A percentile compares a stretch with the other conserved stretches of the same genome.
Conservation (phyloP, 2,329 filamentous ascomycete species). For the Aspergillus spinulosporus region DNA sequence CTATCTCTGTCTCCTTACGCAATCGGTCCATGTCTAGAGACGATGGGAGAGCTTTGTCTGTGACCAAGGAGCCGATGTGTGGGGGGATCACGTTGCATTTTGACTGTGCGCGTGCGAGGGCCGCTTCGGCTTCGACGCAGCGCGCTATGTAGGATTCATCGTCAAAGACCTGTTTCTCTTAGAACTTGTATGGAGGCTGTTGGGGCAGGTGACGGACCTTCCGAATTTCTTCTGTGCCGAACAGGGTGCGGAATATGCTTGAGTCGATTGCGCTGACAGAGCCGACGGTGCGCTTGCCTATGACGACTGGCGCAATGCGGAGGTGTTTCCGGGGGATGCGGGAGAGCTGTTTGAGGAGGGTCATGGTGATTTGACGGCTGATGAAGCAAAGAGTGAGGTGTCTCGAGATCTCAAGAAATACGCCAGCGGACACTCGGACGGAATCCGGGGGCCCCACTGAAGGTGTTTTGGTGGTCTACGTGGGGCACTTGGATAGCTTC, state of each 20-base stretch:
- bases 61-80: conserved; percentile 39
- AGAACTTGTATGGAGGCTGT: background rate
- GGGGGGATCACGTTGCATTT: conserved; percentile 50
- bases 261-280: conserved; percentile 26
- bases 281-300: conserved; percentile 63
- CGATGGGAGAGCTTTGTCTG: conserved; percentile 31
- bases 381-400: background rate
- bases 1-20: conserved; percentile 51
- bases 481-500: background rate
- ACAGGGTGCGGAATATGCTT: conserved; percentile 17
- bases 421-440: background rate
- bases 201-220: conserved; percentile 5
- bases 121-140: conserved; percentile 53
- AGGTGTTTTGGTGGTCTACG: background rate
- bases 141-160: conserved; percentile 52
- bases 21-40: conserved; percentile 49
- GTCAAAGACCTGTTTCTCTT: conserved; percentile 44
- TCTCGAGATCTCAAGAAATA: background rate
- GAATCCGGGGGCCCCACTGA: background rate
- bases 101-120: conserved; percentile 54
- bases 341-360: conserved; percentile 18
- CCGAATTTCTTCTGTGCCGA: conserved; percentile 18
- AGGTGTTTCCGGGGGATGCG: conserved; percentile 15
- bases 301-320: conserved; percentile 27
- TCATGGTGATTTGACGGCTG: conserved; percentile 5